phyloP scores from a whole-genome alignment of 176 grass and related monocot species.

The Tillandsia leiboldiana region DNA sequence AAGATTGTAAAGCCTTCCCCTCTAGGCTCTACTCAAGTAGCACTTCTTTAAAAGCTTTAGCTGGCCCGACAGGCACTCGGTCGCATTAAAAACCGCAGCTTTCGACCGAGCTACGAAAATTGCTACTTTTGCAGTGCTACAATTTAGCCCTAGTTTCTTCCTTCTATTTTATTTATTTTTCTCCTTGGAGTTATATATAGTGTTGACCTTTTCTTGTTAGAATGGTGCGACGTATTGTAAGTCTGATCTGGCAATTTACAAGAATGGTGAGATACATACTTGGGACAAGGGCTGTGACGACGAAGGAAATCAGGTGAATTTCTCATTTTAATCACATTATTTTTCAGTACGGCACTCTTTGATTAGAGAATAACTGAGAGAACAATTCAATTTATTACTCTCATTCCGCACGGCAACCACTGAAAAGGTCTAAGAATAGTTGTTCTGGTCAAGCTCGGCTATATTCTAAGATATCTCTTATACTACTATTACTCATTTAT shows the following conservation, averaged over 20 bases:
- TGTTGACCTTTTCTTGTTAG: constrained; percentile 26
- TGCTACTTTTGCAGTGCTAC: too few species aligned
- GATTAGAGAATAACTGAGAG: neutral
- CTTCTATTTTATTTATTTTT: neutral
- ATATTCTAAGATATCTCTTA: too few species aligned
- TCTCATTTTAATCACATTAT: neutral
- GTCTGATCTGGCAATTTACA: constrained; percentile 71
- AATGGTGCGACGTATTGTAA: constrained; percentile 75
- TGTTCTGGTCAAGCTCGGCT: too few species aligned
- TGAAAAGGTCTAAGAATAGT: too few species aligned
- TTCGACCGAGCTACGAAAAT: too few species aligned
- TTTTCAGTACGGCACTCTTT: neutral
- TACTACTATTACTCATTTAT: too few species aligned
- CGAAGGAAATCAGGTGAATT: constrained; percentile 58
- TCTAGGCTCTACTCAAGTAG: too few species aligned
- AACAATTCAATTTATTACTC: constrained; percentile 1
- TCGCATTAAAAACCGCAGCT: too few species aligned
- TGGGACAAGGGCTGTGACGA: constrained; percentile 85
- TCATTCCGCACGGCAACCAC: neutral
- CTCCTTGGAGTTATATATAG: neutral
- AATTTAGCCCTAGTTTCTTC: too few species aligned
- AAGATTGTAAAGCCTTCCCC: too few species aligned
- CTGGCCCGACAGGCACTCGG: too few species aligned
- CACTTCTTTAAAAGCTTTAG: too few species aligned
- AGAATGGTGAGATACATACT: constrained; percentile 73